A percentile compares a stretch with the other conserved stretches of the same genome.
Evolutionary conservation across 345 rosid species (phyloP).

Genomic region (Isatis tinctoria): DNA sequence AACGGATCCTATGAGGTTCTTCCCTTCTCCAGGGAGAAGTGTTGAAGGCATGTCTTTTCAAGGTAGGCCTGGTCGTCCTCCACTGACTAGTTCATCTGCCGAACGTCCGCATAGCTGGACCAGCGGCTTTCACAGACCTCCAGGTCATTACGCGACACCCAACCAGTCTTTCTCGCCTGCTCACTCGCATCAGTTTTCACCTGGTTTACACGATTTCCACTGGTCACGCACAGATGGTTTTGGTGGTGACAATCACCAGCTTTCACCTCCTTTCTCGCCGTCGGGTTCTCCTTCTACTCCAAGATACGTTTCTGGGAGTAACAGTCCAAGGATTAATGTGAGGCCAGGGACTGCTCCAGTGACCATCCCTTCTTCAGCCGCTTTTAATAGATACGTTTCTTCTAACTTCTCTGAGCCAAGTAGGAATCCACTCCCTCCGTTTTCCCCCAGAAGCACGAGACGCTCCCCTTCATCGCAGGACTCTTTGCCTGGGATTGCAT

Average conservation of each 20-base stretch:
- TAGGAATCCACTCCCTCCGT: slow-evolving; percentile 76
- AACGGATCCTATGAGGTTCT: slow-evolving; percentile 71
- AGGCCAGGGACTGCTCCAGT: slow-evolving; percentile 82
- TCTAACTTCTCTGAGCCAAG: slow-evolving; percentile 80
- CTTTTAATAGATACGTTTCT: slow-evolving; percentile 50
- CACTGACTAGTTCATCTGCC: slow-evolving; percentile 44
- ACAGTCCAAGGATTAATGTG: slow-evolving; percentile 38
- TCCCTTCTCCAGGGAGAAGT: slow-evolving; percentile 62
- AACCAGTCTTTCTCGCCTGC: slow-evolving; percentile 55
- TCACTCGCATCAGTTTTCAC: slow-evolving; percentile 39
- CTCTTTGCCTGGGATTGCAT: slow-evolving; percentile 63
- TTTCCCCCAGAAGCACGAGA: slow-evolving; percentile 71
- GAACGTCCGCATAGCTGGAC: slow-evolving; percentile 92
- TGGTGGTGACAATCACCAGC: slow-evolving; percentile 63
- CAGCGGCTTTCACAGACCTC: slow-evolving; percentile 66
- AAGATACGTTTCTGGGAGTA: slow-evolving; percentile 37
- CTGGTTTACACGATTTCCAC: slow-evolving; percentile 36
- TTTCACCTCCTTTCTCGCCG: slow-evolving; percentile 87
- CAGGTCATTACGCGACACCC: slow-evolving; percentile 30
- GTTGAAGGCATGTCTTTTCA: slow-evolving; percentile 53
- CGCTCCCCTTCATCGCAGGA: slow-evolving; percentile 76
- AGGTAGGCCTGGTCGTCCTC: slow-evolving; percentile 46
- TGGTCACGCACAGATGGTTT: slow-evolving; percentile 36
- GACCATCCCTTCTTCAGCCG: slow-evolving; percentile 56
- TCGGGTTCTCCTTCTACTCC: slow-evolving; percentile 69